Conservation (phyloP, 2,329 filamentous ascomycete species). For the Pseudogymnoascus sp. region DNA sequence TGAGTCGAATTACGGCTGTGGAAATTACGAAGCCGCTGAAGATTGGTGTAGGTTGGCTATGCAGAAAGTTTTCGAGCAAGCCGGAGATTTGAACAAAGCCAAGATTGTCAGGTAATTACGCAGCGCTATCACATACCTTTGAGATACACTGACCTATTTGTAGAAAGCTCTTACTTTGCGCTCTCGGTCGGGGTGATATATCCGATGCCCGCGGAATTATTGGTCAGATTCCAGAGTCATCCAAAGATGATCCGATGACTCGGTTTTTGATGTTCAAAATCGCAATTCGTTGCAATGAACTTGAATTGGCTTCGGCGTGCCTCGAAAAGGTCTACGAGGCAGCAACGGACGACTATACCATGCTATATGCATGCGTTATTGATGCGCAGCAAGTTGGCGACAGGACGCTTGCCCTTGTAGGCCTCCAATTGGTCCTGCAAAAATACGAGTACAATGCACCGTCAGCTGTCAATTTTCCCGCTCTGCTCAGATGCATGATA, state of each 20-base stretch:
- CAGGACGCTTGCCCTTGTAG: constrained; percentile 51
- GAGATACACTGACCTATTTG: constrained; percentile 8
- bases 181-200: constrained; percentile 52
- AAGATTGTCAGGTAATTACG: constrained; percentile 44
- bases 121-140: constrained; percentile 16
- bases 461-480: constrained; percentile 51
- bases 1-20: constrained; percentile 51
- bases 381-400: constrained; percentile 66
- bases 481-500: constrained; percentile 58
- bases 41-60: constrained; percentile 67
- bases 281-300: constrained; percentile 54
- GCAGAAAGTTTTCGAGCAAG: constrained; percentile 59
- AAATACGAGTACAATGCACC: constrained; percentile 45
- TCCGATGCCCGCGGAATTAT: constrained; percentile 50
- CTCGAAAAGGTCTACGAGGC: constrained; percentile 54
- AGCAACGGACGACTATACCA: constrained; percentile 48
- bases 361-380: constrained; percentile 73
- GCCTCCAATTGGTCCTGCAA: constrained; percentile 55
- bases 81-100: constrained; percentile 58
- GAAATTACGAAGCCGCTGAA: constrained; percentile 50
- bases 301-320: constrained; percentile 54
- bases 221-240: constrained; percentile 50
- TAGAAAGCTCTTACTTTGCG: constrained; percentile 70
- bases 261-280: constrained; percentile 71
- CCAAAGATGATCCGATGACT: constrained; percentile 58